Conservation (phyloP, 768 basidiomycete species). For the Boletus barrowsii region DNA sequence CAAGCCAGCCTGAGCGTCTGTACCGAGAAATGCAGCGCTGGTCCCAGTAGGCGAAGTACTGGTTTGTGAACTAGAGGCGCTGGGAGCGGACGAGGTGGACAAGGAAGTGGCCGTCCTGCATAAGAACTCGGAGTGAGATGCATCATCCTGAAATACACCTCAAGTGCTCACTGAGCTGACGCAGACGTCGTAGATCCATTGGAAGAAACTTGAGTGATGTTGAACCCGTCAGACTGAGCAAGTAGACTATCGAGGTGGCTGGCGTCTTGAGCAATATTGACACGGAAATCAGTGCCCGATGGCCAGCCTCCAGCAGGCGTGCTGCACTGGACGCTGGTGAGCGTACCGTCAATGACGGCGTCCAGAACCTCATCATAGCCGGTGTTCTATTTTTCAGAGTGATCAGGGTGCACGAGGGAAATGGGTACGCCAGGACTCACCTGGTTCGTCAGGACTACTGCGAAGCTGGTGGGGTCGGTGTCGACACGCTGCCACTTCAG, state of each 20-base stretch:
- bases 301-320: slow-evolving; percentile 68
- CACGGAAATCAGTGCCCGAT: slow-evolving; percentile 55
- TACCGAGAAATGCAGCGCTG: slow-evolving; percentile 31
- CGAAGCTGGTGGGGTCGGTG: slow-evolving; percentile 69
- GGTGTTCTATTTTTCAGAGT: slow-evolving; percentile 31
- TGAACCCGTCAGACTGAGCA: slow-evolving; percentile 70
- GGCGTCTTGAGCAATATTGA: slow-evolving; percentile 64
- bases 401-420: not conserved
- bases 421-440: slow-evolving; percentile 32
- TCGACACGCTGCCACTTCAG: slow-evolving; percentile 62
- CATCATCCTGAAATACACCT: not conserved
- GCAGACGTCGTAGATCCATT: slow-evolving; percentile 11
- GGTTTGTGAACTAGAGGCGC: slow-evolving; percentile 25
- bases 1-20: slow-evolving; percentile 31
- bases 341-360: slow-evolving; percentile 51
- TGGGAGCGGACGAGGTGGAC: slow-evolving; percentile 14
- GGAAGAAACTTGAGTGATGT: slow-evolving; percentile 34
- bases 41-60: slow-evolving; percentile 26
- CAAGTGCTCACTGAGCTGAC: slow-evolving; percentile 16
- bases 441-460: slow-evolving; percentile 62
- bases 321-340: slow-evolving; percentile 38
- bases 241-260: slow-evolving; percentile 50
- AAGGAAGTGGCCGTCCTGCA: slow-evolving; percentile 12
- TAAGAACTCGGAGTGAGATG: not conserved
- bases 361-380: slow-evolving; percentile 47